phyloP scores from a whole-genome alignment of 495 filamentous ascomycete species.

The Podospora conica region DNA sequence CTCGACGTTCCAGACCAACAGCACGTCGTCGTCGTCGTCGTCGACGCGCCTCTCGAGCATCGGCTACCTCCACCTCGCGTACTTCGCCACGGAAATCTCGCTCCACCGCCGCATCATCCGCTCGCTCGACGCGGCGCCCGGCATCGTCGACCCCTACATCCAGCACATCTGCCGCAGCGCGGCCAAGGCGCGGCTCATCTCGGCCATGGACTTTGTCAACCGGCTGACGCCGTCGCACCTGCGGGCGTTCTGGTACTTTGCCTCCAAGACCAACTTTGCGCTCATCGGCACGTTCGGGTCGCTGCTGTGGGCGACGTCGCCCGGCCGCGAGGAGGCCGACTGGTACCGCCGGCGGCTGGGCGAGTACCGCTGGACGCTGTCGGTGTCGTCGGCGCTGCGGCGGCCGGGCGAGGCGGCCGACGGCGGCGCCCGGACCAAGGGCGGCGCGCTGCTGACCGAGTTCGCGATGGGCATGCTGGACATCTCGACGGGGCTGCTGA shows the following conservation, averaged over 20 bases:
- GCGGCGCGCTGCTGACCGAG: conserved; percentile 55
- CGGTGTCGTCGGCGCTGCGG: conserved; percentile 65
- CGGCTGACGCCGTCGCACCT: conserved; percentile 64
- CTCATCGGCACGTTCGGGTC: conserved; percentile 75
- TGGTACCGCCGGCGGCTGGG: conserved; percentile 82
- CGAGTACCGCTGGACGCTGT: conserved; percentile 92
- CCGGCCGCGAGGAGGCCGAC: conserved; percentile 84
- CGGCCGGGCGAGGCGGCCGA: conserved; percentile 37
- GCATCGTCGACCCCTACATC: conserved; percentile 59
- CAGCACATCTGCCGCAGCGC: conserved; percentile 93
- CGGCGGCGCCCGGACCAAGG: too few relatives aligned
- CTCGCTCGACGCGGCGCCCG: conserved; percentile 44
- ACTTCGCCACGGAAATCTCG: conserved; percentile 79
- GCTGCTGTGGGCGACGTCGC: conserved; percentile 80
- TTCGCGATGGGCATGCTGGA: conserved; percentile 72
- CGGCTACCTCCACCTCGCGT: conserved; percentile 76
- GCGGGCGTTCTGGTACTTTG: conserved; percentile 74
- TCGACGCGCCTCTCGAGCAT: conserved; percentile 50
- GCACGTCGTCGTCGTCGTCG: conserved; percentile 7
- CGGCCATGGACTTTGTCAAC: conserved; percentile 75
- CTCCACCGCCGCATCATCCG: conserved; percentile 78
- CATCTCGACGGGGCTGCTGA: conserved; percentile 50
- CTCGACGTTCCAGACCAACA: conserved; percentile 35
- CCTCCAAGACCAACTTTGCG: conserved; percentile 74
- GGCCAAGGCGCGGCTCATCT: conserved; percentile 70